These are phyloP conservation scores for Fusarium austroafricanum DNA, from an alignment of 2,329 filamentous ascomycete genomes.

Conservation along the genomic window DNA sequence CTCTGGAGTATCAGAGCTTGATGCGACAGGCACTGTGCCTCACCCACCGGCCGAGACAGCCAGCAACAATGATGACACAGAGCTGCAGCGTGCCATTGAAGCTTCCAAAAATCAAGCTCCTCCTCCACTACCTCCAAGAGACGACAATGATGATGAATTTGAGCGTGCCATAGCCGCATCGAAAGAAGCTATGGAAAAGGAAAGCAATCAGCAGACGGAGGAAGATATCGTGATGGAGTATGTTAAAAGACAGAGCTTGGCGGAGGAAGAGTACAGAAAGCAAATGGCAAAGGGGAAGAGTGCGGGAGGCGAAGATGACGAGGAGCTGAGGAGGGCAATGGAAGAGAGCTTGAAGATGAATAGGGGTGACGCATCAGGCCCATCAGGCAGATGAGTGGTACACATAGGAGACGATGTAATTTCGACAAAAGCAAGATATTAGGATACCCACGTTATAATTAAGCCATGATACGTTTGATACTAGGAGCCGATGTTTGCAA, in stretches of 20 bases:
- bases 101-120: conserved; percentile 52
- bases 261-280: conserved; percentile 69
- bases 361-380: conserved; percentile 43
- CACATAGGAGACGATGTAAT: background rate
- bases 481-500: background rate
- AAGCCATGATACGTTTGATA: background rate
- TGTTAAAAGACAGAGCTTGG: conserved; percentile 78
- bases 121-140: conserved; percentile 21
- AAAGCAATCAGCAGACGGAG: conserved; percentile 63
- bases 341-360: conserved; percentile 65
- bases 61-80: conserved; percentile 50
- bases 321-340: conserved; percentile 67
- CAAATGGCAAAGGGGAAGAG: conserved; percentile 52
- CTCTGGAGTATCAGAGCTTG: conserved; percentile 31
- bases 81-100: conserved; percentile 55
- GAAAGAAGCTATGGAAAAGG: conserved; percentile 54
- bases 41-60: background rate
- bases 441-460: conserved; percentile 28
- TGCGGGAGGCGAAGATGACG: conserved; percentile 58
- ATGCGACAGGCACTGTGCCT: conserved; percentile 6
- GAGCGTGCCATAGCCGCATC: conserved; percentile 57
- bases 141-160: conserved; percentile 47
- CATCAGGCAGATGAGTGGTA: conserved; percentile 37
- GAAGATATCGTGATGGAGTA: conserved; percentile 81
- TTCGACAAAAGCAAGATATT: conserved; percentile 4